Evolutionary conservation across 2,329 filamentous ascomycete species (phyloP), one percentile per base, ranked within the genome.

Genomic region (Aphanoascus verrucosus): DNA sequence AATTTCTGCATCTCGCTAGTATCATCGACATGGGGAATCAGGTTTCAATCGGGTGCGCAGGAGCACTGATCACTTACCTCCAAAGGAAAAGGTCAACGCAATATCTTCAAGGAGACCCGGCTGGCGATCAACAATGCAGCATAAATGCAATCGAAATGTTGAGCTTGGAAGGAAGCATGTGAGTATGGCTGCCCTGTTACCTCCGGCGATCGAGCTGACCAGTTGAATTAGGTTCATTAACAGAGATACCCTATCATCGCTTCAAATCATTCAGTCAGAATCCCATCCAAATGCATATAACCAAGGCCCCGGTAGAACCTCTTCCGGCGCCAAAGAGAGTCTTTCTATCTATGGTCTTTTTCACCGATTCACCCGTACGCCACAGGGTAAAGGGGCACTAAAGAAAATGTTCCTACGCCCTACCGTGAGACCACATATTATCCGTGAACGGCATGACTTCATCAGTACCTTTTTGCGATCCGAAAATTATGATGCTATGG

Each of bases 311-410:
- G 78, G 76, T 5, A 79, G 74, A 58, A 74, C 75, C 31, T 77
- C 74, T 23, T 81, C 78, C 1, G 83, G 79, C 17, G 78, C 79
- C 0, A 95, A 91, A 66, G 89, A 94, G 69, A 85, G 82, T 14
- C 75, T 93, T 1, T 97, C 88, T 0, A 72, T 95, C 0, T 95
- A 86, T 65, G 90, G 87, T 0, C 72, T 97, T 0, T 94, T 96
- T 57, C 81, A 85, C 55, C 76, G 81, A 53, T 72, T 93, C 31
- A 82, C 85, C 23, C 78, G 78, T 53, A 96, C 89, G 2, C 78
- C 85, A 0, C 89, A 96, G 65, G 93, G 93, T 0, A 88, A 82
- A 60, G 64, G 72, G 23, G 77, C 79, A 42, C 75, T 98, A 4
- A 83, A 86, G n/a, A 84, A 87, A 61, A 78, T 86, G 49, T 93